Evolutionary conservation across 441 rosid genomes (phyloP), one percentile per base, ranked within the genome.

Genomic region (Adansonia gregorii): DNA sequence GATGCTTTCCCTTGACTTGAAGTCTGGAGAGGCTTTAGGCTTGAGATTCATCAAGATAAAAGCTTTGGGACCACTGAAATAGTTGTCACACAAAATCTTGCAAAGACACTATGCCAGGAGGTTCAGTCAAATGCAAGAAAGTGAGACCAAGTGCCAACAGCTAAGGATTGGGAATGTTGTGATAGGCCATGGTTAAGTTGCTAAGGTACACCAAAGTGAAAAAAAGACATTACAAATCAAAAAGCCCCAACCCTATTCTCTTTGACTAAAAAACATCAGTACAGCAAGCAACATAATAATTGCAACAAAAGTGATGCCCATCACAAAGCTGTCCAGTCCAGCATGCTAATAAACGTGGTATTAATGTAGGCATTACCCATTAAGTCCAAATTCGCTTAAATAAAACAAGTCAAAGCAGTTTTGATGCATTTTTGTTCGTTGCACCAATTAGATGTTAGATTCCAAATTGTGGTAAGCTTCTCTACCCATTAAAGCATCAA

Each of bases 31-130:
- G 41, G 58, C 17, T 69, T 24, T 2, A 49, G 73, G 59, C 59
- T 49, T 69, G 59, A 69, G 67, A 49, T 49, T 69, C 39, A 22
- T 46, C 9, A 9, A 19, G 43, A 69, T 22, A 49, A 69, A 49
- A 49, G 17, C 17, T 14, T 49, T 22, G 58, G 73, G 73, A 69
- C 19, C 20, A 49, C 43, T 15, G 19, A 69, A 69, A n/a, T 22
- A 68, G 56, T 68, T 68, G 19, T 48, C 58, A 68, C 41, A 61
- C 41, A 68, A 68, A 64, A 46, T 68, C 73, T 68, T 46, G 73
- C 12, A 7, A 12, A 48, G 19, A 20, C 20, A 11, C 54, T 48
- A 68, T 48, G 17, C 19, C 27, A 9, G 31, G 15, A 4, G 54
- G 55, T 22, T 48, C 39, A n/a, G 7, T 66, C 46, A 46, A 46